These are phyloP conservation scores for Alternaria dauci DNA, from an alignment of 2,329 filamentous ascomycete species.

Conservation along the genomic window DNA sequence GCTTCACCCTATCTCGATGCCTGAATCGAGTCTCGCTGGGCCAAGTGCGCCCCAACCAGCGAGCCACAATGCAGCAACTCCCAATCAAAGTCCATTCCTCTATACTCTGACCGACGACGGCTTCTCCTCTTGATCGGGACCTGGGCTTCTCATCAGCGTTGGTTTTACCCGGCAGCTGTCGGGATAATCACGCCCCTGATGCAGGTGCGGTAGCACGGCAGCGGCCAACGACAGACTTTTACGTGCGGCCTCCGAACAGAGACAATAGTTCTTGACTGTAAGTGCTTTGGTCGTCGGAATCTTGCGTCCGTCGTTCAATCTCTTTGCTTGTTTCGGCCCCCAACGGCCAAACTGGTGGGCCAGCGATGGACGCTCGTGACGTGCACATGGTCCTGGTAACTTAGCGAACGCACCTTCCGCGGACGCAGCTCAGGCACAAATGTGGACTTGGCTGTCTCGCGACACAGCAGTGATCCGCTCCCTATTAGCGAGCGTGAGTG, in stretches of 20 bases:
- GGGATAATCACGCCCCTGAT: conserved; percentile 29
- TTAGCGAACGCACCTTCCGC: conserved; percentile 24
- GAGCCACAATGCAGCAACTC: conserved; percentile 20
- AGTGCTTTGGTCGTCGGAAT: conserved; percentile 14
- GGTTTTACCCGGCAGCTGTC: conserved; percentile 24
- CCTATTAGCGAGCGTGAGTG: conserved; percentile 27
- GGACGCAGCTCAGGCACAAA: conserved; percentile 22
- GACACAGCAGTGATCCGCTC: conserved; percentile 37
- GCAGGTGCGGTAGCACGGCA: conserved; percentile 39
- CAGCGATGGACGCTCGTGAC: conserved; percentile 22
- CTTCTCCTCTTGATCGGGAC: conserved; percentile 29
- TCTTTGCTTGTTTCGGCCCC: conserved; percentile 31
- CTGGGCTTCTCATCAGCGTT: conserved; percentile 32
- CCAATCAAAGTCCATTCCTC: conserved; percentile 32
- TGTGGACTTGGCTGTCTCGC: conserved; percentile 24
- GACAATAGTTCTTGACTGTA: conserved; percentile 4
- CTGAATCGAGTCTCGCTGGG: conserved; percentile 26
- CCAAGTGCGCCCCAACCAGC: conserved; percentile 37
- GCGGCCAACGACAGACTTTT: conserved; percentile 18
- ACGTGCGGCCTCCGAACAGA: conserved; percentile 25
- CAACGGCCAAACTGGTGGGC: conserved; percentile 31
- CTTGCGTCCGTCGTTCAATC: conserved; percentile 5
- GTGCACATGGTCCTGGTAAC: conserved; percentile 20
- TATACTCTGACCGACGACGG: conserved; percentile 24
- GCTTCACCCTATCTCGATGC: conserved; percentile 38